Conservation (phyloP, 2,329 filamentous ascomycete species). For the Ampelomyces quisqualis region DNA sequence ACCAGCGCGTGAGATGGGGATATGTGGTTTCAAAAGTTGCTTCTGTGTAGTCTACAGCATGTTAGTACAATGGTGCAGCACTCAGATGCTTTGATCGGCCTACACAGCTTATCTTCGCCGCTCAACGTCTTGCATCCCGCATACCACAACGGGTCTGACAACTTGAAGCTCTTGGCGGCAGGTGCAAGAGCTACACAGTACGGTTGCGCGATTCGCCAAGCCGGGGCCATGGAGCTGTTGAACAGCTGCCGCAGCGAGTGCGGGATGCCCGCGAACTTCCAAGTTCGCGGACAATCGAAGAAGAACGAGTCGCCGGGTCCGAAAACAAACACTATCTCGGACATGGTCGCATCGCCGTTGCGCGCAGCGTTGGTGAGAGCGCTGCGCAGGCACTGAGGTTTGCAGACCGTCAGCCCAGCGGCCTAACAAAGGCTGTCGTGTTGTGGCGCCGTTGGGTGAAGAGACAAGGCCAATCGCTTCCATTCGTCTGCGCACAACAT, state of each 20-base stretch:
- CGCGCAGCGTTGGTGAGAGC: conserved; percentile 1
- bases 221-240: conserved; percentile 34
- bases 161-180: conserved; percentile 23
- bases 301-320: conserved; percentile 41
- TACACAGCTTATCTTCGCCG: conserved; percentile 41
- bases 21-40: conserved; percentile 35
- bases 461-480: conserved; percentile 15
- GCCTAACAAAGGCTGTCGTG: conserved; percentile 5
- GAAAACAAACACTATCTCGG: conserved; percentile 40
- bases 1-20: conserved; percentile 34
- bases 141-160: conserved; percentile 38
- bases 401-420: conserved; percentile 11
- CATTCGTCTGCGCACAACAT: too few relatives aligned
- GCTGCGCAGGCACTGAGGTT: conserved; percentile 1
- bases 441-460: conserved; percentile 14
- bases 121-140: conserved; percentile 34
- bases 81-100: conserved; percentile 11
- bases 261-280: conserved; percentile 42
- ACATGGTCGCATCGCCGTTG: conserved; percentile 30
- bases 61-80: conserved; percentile 22
- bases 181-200: conserved; percentile 40
- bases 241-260: conserved; percentile 38
- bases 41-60: conserved; percentile 33
- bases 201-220: conserved; percentile 37
- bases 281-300: conserved; percentile 41